Conservation (phyloP, 192 early-diverging fungal species). For the Backusella macrospora region DNA sequence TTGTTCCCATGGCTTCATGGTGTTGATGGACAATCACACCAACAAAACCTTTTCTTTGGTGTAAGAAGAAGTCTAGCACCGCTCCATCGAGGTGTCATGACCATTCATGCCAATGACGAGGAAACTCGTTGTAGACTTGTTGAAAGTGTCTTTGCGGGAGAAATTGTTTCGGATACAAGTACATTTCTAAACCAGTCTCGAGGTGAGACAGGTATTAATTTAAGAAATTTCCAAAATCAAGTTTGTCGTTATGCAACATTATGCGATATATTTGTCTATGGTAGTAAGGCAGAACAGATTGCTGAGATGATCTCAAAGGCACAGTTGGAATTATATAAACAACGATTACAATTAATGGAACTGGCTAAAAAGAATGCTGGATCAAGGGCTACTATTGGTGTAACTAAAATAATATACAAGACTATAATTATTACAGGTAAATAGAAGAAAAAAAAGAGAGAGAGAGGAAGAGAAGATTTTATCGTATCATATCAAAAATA, state of each 20-base stretch:
- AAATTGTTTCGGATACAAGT: conserved; percentile 35
- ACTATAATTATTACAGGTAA: conserved; percentile 50
- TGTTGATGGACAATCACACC: conserved; percentile 48
- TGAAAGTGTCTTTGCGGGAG: conserved; percentile 49
- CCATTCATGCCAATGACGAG: conserved; percentile 37
- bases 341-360: not conserved
- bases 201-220: conserved; percentile 39
- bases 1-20: conserved; percentile 68
- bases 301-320: conserved; percentile 43
- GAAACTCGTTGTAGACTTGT: conserved; percentile 42
- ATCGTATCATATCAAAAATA: too few relatives aligned
- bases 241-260: conserved; percentile 50
- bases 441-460: too few relatives aligned
- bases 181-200: conserved; percentile 35
- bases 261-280: conserved; percentile 51
- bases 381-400: not conserved
- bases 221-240: conserved; percentile 55
- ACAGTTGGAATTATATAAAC: conserved; percentile 24
- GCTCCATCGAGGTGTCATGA: conserved; percentile 30
- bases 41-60: conserved; percentile 61
- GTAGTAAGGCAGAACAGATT: conserved; percentile 23
- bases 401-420: conserved; percentile 38
- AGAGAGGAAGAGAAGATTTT: too few relatives aligned
- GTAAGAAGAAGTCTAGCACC: conserved; percentile 37
- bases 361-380: conserved; percentile 26